Evolutionary conservation across 805 yeast genomes (phyloP), one percentile per base, ranked within the genome.

Genomic region (Limtongozyma cylindracea): DNA sequence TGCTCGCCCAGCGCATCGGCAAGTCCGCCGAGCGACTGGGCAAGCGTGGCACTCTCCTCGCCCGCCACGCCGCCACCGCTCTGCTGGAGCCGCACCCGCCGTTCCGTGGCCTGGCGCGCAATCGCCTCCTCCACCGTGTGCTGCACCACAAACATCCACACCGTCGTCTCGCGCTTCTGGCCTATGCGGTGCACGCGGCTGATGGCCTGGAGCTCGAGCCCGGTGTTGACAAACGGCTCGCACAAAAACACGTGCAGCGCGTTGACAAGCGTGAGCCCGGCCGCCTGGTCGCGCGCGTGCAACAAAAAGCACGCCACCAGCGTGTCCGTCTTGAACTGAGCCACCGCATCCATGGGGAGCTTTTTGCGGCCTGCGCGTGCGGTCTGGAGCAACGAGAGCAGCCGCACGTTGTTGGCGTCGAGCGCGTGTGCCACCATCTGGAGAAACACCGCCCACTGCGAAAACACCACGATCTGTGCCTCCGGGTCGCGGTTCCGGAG

Each of bases 111-210:
- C 24, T 72, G 39, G n/a, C 61, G 43, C 16, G 77, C 61, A 20
- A 88, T 74, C 20, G 77, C 70, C 37, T 84, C 93, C 41, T 88
- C 98, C 10, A 88, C 91, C 0, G 92, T 66, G 19, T 70, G 67
- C 25, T 60, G 62, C 25, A 82, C 71, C 12, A 73, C 67, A 47
- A 84, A 80, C 61, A 73, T 70, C 94, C 96, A 88, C 2, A 84
- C 91, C 2, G 68, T 71, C 0, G 98, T 88, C 10, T 61, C 65
- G 20, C 56, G 49, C 3, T 54, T 57, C 41, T 88, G 98, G 0
- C 98, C 98, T 37, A 84, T 82, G 29, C 98, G 50, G 38, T 84
- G 93, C 19, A 88, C 66, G 29, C 98, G 58, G 22, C 91, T 76
- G 24, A 82, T 72, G 0, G 96, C 95, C 39, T 84, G 98, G 10